Conservation (phyloP, 768 basidiomycete genomes). For the Podaxis pistillaris region DNA sequence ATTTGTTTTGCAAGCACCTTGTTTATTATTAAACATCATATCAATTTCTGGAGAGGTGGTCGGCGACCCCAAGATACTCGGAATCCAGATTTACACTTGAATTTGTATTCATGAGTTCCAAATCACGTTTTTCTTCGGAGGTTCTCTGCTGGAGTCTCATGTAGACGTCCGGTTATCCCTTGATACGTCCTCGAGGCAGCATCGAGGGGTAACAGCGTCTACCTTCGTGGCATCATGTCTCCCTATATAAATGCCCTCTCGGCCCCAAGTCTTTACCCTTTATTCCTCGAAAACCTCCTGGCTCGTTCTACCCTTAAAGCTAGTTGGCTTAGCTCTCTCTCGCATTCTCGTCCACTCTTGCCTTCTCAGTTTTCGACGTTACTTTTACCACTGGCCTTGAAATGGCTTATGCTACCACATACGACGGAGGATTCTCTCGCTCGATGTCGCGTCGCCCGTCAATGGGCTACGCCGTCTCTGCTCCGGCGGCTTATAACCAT, state of each 20-base stretch:
- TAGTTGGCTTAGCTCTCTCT: not conserved
- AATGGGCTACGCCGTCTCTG: slow-evolving; percentile 30
- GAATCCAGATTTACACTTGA: not conserved
- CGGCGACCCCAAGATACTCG: not conserved
- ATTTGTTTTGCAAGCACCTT: not conserved
- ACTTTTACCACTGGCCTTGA: not conserved
- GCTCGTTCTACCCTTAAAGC: not conserved
- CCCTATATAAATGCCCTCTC: slow-evolving; percentile 4
- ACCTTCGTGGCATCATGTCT: not conserved
- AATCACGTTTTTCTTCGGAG: not conserved
- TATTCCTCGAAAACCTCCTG: not conserved
- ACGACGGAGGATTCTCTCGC: slow-evolving; percentile 25
- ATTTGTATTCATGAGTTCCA: not conserved
- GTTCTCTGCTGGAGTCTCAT: not conserved
- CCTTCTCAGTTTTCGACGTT: not conserved
- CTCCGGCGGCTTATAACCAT: slow-evolving; percentile 29
- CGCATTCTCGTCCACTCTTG: not conserved
- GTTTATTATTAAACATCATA: not conserved
- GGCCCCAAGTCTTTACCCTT: not conserved
- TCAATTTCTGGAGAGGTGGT: not conserved
- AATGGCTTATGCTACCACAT: slow-evolving; percentile 23
- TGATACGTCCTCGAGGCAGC: slow-evolving; percentile 13
- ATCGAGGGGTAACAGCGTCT: slow-evolving; percentile 13
- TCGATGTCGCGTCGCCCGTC: slow-evolving; percentile 39
- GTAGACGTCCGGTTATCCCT: slow-evolving; percentile 1